Evolutionary conservation across 345 rosid genomes (phyloP).

Genomic region (Brassica nigra): DNA sequence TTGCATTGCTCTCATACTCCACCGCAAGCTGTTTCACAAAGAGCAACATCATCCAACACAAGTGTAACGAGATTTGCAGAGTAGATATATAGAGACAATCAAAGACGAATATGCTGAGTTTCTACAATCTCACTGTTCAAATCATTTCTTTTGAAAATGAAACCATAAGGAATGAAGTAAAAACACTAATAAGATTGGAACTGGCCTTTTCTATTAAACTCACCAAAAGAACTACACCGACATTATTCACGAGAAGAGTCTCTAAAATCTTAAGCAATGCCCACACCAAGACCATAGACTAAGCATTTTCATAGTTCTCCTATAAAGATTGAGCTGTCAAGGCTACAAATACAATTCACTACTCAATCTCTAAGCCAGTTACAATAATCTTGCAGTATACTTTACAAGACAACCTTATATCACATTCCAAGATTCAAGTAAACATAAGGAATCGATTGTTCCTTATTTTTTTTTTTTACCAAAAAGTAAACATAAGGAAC

Average conservation of each 20-base stretch:
- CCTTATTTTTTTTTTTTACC: too few species aligned
- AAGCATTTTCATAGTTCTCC: neutral
- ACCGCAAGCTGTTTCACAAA: conserved; percentile 69
- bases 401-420: neutral
- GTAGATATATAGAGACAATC: neutral
- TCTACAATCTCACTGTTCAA: neutral
- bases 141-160: neutral
- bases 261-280: neutral
- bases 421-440: neutral
- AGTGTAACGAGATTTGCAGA: neutral
- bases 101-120: neutral
- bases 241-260: neutral
- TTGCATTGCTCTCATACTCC: conserved; percentile 76
- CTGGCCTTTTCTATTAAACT: neutral
- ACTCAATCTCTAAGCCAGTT: neutral
- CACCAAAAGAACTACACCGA: neutral
- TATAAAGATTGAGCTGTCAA: neutral
- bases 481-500: neutral
- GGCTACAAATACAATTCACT: neutral
- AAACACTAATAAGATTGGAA: neutral
- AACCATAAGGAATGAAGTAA: neutral
- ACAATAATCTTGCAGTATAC: neutral
- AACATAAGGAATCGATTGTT: neutral
- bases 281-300: conserved; percentile 23
- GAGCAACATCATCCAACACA: neutral